Evolutionary conservation across 306 rosid species (phyloP).

Genomic region (Canavalia gladiata): DNA sequence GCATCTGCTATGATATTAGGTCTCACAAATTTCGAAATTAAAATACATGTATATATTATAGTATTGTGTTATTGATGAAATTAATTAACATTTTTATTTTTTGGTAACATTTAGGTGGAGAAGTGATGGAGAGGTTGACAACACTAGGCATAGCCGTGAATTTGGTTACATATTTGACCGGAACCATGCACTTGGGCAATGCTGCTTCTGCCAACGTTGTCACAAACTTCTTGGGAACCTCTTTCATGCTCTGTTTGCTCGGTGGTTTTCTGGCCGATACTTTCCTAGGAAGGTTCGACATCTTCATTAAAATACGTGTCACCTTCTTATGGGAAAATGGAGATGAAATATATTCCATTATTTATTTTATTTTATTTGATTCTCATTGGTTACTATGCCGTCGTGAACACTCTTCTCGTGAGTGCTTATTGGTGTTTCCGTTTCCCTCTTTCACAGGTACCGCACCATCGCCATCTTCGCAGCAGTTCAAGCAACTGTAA

Average conservation of each 20-base stretch:
- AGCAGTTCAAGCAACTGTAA: slow-evolving; percentile 86
- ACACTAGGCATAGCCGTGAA: slow-evolving; percentile 92
- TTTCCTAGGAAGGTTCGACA: slow-evolving; percentile 79
- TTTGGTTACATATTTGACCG: slow-evolving; percentile 83
- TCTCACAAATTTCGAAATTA: neutral
- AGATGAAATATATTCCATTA: no score
- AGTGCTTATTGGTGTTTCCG: neutral
- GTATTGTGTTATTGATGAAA: no score
- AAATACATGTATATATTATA: no score
- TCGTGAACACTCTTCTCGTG: neutral
- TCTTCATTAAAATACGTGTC: no score
- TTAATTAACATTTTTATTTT: no score
- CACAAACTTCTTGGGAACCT: slow-evolving; percentile 91
- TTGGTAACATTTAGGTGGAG: slow-evolving; percentile 63
- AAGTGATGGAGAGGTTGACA: slow-evolving; percentile 83
- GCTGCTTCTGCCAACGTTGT: slow-evolving; percentile 86
- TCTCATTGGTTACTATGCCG: neutral
- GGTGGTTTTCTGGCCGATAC: slow-evolving; percentile 94
- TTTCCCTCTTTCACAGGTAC: slow-evolving; percentile 59
- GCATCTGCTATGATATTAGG: slow-evolving; percentile 92
- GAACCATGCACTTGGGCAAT: slow-evolving; percentile 91
- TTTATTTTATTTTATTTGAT: neutral
- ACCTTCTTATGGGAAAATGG: no score
- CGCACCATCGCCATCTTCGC: slow-evolving; percentile 89
- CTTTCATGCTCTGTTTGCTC: slow-evolving; percentile 89